Evolutionary conservation across 345 rosid genomes (phyloP).

Genomic region (Turritis glabra): DNA sequence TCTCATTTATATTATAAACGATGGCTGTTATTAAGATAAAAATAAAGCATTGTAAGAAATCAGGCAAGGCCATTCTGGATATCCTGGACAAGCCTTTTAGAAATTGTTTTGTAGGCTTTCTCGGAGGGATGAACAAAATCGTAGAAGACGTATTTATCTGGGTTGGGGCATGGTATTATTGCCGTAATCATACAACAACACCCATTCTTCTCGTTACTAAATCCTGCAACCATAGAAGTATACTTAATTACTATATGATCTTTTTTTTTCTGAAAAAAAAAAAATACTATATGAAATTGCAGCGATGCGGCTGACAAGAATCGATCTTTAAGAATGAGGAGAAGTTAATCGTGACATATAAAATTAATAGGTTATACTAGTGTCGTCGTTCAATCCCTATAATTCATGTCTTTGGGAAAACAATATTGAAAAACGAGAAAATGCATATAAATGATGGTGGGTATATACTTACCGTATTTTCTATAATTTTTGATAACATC

Average conservation of each 20-base stretch:
- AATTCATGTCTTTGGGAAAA: neutral
- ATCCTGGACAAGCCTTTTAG: constrained; percentile 35
- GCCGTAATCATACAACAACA: constrained; percentile 37
- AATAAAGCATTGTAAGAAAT: constrained; percentile 15
- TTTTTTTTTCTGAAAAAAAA: no score
- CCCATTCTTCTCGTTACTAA: constrained; percentile 22
- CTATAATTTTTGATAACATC: constrained; percentile 50
- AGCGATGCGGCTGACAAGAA: neutral
- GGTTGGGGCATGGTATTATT: constrained; percentile 40
- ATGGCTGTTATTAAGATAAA: constrained; percentile 1
- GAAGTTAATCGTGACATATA: neutral
- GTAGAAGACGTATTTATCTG: constrained; percentile 52
- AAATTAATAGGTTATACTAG: neutral
- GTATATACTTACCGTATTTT: constrained; percentile 53
- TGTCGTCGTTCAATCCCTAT: neutral
- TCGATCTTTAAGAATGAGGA: neutral
- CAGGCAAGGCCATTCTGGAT: constrained; percentile 33
- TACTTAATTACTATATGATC: neutral
- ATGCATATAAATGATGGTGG: no score
- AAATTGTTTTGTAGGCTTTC: constrained; percentile 46
- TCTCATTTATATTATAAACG: neutral
- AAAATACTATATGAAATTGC: no score
- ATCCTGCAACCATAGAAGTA: constrained; percentile 27
- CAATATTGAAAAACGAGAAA: neutral
- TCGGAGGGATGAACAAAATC: constrained; percentile 78